Evolutionary conservation across 2,329 filamentous ascomycete genomes (phyloP).

Genomic region (Arachnopeziza araneosa): DNA sequence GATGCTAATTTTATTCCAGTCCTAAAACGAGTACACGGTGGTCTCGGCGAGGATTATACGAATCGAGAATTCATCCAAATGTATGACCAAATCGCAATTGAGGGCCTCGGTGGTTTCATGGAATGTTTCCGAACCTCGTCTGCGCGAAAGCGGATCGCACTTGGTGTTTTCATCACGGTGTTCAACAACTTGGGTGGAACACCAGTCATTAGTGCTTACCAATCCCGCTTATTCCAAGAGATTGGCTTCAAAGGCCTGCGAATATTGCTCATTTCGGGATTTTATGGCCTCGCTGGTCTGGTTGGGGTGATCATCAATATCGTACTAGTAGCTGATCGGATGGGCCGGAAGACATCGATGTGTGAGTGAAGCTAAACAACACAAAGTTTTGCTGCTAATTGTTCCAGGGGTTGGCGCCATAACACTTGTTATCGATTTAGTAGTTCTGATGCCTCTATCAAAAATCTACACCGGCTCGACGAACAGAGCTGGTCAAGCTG

Average conservation of each 20-base stretch:
- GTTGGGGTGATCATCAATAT: constrained; percentile 28
- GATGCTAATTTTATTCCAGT: neutral
- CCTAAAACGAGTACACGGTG: neutral
- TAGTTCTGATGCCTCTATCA: constrained; percentile 25
- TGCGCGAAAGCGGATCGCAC: constrained; percentile 4
- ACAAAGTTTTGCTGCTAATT: neutral
- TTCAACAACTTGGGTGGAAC: constrained; percentile 30
- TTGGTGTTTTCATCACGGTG: constrained; percentile 8
- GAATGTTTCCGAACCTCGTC: constrained; percentile 3
- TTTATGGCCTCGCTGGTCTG: constrained; percentile 10
- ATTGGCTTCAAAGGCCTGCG: constrained; percentile 7
- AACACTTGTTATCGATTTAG: constrained; percentile 16
- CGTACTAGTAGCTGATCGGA: constrained; percentile 28
- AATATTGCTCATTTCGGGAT: constrained; percentile 8
- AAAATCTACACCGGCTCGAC: constrained; percentile 11
- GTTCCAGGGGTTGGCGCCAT: constrained; percentile 19
- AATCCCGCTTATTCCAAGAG: constrained; percentile 8
- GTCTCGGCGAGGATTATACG: neutral
- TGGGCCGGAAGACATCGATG: constrained; percentile 28
- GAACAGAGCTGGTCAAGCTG: constrained; percentile 8
- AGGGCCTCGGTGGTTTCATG: constrained; percentile 5
- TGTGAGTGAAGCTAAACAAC: constrained; percentile 1
- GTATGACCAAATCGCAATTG: constrained; percentile 8
- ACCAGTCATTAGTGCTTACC: constrained; percentile 28
- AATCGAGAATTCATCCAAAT: neutral